phyloP scores from a whole-genome alignment of 1,284 basidiomycete species.

The Papiliotrema terrestris region DNA sequence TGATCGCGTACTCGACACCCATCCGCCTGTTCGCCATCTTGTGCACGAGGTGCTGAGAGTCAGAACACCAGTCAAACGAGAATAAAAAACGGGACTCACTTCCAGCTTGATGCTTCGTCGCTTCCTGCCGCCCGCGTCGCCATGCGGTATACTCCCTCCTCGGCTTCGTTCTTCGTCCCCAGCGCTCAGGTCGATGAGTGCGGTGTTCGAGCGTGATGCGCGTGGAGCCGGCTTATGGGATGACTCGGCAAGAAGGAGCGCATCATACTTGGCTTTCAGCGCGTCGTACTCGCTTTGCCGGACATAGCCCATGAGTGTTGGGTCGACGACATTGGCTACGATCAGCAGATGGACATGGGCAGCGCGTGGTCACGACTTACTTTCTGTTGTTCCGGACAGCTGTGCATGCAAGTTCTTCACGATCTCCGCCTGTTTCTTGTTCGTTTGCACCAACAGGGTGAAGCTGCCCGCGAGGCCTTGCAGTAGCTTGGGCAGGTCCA shows the following conservation, averaged over 20 bases:
- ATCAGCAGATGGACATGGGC: neutral
- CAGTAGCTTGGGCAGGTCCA: conserved; percentile 27
- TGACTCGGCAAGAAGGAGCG: conserved; percentile 14
- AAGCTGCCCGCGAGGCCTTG: conserved; percentile 29
- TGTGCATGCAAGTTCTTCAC: conserved; percentile 25
- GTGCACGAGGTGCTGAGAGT: conserved; percentile 41
- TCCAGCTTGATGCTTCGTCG: conserved; percentile 42
- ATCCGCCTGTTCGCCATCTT: conserved; percentile 45
- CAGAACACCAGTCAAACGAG: neutral
- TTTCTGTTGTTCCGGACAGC: neutral
- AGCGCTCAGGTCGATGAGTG: neutral
- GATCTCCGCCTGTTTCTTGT: conserved; percentile 30
- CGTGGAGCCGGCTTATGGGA: neutral
- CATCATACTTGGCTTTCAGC: conserved; percentile 37
- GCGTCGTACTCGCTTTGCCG: conserved; percentile 34
- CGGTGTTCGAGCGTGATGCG: neutral
- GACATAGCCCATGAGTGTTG: conserved; percentile 25
- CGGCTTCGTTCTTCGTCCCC: neutral
- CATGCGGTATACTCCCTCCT: neutral
- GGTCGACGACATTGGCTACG: conserved; percentile 13
- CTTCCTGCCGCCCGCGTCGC: conserved; percentile 16
- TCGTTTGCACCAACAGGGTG: conserved; percentile 29
- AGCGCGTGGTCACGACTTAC: neutral
- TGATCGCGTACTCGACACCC: conserved; percentile 41
- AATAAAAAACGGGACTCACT: conserved; percentile 20